Conservation (phyloP, 2,329 filamentous ascomycete species). For the Cladorrhinum sp. region DNA sequence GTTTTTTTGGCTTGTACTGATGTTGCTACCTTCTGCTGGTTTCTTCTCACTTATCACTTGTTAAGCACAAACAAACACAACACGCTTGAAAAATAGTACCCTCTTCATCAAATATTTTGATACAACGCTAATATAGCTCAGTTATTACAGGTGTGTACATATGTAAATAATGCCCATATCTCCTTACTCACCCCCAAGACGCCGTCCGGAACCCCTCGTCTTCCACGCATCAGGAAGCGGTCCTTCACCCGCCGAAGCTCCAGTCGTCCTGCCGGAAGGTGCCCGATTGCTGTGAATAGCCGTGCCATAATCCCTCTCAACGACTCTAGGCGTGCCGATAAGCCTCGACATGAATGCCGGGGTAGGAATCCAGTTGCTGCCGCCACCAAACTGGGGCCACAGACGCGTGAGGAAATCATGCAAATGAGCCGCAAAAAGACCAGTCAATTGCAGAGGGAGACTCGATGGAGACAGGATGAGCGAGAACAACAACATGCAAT, state of each 20-base stretch:
- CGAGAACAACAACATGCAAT: conserved; percentile 72
- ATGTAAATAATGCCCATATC: background rate
- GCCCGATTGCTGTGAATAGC: conserved; percentile 43
- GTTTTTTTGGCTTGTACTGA: too few species aligned
- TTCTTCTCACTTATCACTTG: too few species aligned
- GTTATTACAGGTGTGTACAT: background rate
- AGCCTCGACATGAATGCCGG: conserved; percentile 68
- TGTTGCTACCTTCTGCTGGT: too few species aligned
- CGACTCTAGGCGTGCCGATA: conserved; percentile 52
- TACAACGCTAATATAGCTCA: background rate
- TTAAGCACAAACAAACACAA: background rate
- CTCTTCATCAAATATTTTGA: background rate
- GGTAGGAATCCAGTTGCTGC: conserved; percentile 71
- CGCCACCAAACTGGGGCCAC: conserved; percentile 86
- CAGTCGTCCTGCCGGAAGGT: conserved; percentile 41
- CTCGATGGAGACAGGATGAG: conserved; percentile 62
- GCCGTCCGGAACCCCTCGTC: conserved; percentile 58
- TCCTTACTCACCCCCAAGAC: conserved; percentile 49
- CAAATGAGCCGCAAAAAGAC: conserved; percentile 82
- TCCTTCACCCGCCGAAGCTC: conserved; percentile 42
- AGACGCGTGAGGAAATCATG: conserved; percentile 87
- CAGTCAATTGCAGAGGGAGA: conserved; percentile 65
- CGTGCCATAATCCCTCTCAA: conserved; percentile 60
- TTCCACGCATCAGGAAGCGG: conserved; percentile 62
- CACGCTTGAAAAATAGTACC: too few species aligned